These are phyloP conservation scores for Fagopyrum esculentum DNA, from an alignment of 148 eudicot genomes.

Conservation along the genomic window DNA sequence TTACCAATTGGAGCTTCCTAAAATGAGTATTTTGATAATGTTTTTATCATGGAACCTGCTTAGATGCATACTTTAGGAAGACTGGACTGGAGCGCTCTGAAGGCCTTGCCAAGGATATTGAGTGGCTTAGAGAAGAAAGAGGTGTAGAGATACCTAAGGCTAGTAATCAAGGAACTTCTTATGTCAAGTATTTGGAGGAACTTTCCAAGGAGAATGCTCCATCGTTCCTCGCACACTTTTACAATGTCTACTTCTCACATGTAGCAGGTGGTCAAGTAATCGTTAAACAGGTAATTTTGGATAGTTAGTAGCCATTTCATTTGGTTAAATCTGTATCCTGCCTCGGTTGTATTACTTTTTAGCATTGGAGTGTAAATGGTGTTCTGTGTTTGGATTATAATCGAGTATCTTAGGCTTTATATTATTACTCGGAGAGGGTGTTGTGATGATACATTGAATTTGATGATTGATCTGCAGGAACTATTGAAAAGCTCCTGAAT, in stretches of 20 bases:
- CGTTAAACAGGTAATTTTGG: constrained; percentile 54
- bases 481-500: no score
- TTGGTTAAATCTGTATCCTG: background rate
- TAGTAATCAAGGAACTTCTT: constrained; percentile 58
- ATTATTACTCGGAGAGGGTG: no score
- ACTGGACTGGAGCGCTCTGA: constrained; percentile 83
- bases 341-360: background rate
- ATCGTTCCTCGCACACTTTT: constrained; percentile 68
- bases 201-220: constrained; percentile 58
- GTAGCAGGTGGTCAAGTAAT: constrained; percentile 91
- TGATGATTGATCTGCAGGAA: background rate
- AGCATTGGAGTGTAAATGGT: no score
- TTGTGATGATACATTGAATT: background rate
- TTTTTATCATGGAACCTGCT: background rate
- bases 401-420: background rate
- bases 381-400: background rate
- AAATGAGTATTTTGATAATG: constrained; percentile 29
- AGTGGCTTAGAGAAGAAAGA: constrained; percentile 62
- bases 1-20: background rate
- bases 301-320: background rate
- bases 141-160: constrained; percentile 56
- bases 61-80: constrained; percentile 83
- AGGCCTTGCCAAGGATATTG: constrained; percentile 56
- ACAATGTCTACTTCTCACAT: constrained; percentile 88
- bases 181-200: constrained; percentile 68